phyloP scores from a whole-genome alignment of 768 basidiomycete species.

The Phanerodontia chrysosporium region DNA sequence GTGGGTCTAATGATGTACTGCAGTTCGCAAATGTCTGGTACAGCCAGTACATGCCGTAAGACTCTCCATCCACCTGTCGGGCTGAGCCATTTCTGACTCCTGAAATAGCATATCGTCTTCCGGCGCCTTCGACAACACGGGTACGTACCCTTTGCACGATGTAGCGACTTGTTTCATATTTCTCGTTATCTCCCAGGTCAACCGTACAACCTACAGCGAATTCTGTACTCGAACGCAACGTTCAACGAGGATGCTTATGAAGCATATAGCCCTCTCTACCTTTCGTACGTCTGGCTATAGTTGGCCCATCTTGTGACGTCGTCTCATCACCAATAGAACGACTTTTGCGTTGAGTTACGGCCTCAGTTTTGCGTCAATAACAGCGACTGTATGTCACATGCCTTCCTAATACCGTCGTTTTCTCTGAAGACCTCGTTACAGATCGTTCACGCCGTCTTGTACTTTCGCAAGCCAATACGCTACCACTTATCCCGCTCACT shows the following conservation, averaged over 20 bases:
- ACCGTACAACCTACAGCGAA: conserved; percentile 38
- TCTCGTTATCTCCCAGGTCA: conserved; percentile 1
- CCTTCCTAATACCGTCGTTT: neutral
- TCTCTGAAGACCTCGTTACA: neutral
- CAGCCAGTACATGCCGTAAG: conserved; percentile 54
- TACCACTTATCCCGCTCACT: conserved; percentile 38
- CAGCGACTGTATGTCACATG: conserved; percentile 28
- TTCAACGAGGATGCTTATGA: conserved; percentile 36
- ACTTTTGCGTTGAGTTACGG: conserved; percentile 38
- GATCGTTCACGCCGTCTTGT: conserved; percentile 39
- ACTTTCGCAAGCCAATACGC: conserved; percentile 39
- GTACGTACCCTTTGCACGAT: neutral
- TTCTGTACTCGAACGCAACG: conserved; percentile 31
- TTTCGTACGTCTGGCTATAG: conserved; percentile 24
- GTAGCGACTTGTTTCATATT: neutral
- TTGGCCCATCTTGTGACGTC: conserved; percentile 32
- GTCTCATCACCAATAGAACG: conserved; percentile 15
- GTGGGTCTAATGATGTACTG: neutral
- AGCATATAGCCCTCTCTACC: conserved; percentile 41
- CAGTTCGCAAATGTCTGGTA: conserved; percentile 45
- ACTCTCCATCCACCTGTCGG: neutral
- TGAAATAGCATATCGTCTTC: conserved; percentile 18
- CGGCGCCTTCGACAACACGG: conserved; percentile 37
- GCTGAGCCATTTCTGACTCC: conserved; percentile 4
- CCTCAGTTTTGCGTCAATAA: conserved; percentile 41